Percentiles rank a stretch among this genome's conserved stretches.
Evolutionary conservation across 805 yeast genomes (phyloP).

Genomic region (Kazachstania psychrophila): DNA sequence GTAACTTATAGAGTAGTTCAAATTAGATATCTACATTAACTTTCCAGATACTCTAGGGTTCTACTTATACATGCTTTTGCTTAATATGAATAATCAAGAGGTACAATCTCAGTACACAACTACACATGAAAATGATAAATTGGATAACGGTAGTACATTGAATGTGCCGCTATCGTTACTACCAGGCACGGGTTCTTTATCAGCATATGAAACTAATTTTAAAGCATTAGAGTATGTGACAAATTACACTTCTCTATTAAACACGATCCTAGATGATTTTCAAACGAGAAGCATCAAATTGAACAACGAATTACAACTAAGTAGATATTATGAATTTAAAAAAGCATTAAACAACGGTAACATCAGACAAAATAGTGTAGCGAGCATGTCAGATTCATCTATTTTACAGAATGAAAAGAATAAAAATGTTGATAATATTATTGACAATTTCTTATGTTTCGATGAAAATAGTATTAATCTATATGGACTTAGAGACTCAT

Average conservation of each 20-base stretch:
- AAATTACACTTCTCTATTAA: constrained; percentile 3
- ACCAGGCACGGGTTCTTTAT: too few relatives aligned
- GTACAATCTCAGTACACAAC: too few relatives aligned
- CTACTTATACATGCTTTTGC: too few relatives aligned
- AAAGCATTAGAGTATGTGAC: constrained; percentile 4
- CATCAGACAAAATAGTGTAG: constrained; percentile 15
- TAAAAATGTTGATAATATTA: constrained; percentile 7
- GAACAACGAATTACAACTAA: constrained; percentile 3
- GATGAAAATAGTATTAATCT: constrained; percentile 12
- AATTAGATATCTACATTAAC: too few relatives aligned
- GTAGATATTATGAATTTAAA: constrained; percentile 7
- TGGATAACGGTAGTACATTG: too few relatives aligned
- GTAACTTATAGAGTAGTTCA: too few relatives aligned
- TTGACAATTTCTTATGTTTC: constrained; percentile 13
- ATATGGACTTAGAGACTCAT: constrained; percentile 4
- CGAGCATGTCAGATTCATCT: constrained; percentile 14
- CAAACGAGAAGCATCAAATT: not conserved
- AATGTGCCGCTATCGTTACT: too few relatives aligned
- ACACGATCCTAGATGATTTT: constrained; percentile 2
- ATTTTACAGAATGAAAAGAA: constrained; percentile 10
- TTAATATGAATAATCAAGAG: too few relatives aligned
- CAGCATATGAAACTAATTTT: not conserved
- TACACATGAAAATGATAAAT: too few relatives aligned
- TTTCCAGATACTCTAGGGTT: too few relatives aligned
- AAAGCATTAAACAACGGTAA: constrained; percentile 8